phyloP scores from a whole-genome alignment of 169 alveolate species.

The Prorocentrum cordatum region DNA sequence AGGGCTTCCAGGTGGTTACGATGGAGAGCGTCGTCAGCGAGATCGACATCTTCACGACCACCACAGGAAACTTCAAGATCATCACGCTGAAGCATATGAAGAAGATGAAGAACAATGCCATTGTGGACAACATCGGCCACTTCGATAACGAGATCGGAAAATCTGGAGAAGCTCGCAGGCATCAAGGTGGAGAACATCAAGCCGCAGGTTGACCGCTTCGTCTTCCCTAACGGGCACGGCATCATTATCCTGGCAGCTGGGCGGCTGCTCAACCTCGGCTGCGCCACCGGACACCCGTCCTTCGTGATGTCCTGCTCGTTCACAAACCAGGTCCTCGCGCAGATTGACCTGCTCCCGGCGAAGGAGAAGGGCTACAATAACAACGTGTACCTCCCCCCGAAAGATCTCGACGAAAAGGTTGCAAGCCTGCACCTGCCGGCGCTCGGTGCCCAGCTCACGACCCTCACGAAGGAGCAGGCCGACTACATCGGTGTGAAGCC shows the following conservation, averaged over 20 bases:
- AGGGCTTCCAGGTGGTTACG: slow-evolving; percentile 91
- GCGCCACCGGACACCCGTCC: slow-evolving; percentile 99
- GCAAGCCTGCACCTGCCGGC: slow-evolving; percentile 92
- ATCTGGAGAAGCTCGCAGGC: slow-evolving; percentile 86
- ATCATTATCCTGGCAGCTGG: slow-evolving; percentile 93
- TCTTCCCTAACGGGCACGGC: slow-evolving; percentile 82
- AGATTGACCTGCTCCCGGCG: slow-evolving; percentile 84
- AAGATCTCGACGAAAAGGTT: slow-evolving; percentile 93
- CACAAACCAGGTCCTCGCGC: slow-evolving; percentile 92
- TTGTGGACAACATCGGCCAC: slow-evolving; percentile 94
- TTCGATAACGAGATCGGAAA: slow-evolving; percentile 95
- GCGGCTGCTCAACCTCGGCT: slow-evolving; percentile 94
- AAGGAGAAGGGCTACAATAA: slow-evolving; percentile 19
- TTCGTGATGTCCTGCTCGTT: slow-evolving; percentile 97
- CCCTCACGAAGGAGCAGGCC: slow-evolving; percentile 88
- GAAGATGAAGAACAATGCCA: slow-evolving; percentile 96
- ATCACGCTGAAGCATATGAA: slow-evolving; percentile 89
- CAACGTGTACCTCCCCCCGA: slow-evolving; percentile 89
- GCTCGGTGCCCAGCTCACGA: slow-evolving; percentile 90
- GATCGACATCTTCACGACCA: slow-evolving; percentile 92
- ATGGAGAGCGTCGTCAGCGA: slow-evolving; percentile 85
- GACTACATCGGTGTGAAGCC: slow-evolving; percentile 86
- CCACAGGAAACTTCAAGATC: slow-evolving; percentile 94
- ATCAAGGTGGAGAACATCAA: slow-evolving; percentile 85
- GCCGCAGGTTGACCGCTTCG: slow-evolving; percentile 86